phyloP scores from a whole-genome alignment of 176 grass and related monocot genomes.

The Musa schizocarpa region DNA sequence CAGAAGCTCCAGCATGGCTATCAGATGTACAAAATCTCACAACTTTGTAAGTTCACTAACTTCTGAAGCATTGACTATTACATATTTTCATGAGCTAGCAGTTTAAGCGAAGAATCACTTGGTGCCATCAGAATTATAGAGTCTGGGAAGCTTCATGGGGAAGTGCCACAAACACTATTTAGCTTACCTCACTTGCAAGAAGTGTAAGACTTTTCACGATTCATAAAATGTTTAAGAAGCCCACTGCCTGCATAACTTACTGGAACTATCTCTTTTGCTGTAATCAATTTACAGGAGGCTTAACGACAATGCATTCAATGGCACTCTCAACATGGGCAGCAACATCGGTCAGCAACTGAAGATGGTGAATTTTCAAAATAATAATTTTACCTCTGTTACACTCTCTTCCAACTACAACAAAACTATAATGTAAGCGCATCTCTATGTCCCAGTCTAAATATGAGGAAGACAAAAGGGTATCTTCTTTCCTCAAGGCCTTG shows the following conservation, averaged over 20 bases:
- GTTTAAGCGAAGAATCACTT: neutral
- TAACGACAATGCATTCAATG: constrained; percentile 64
- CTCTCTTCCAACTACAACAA: constrained; percentile 41
- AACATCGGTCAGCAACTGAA: constrained; percentile 57
- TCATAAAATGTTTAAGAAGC: no score
- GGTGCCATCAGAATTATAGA: constrained; percentile 45
- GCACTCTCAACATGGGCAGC: constrained; percentile 51
- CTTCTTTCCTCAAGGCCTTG: no score
- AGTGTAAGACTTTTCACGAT: constrained; percentile 52
- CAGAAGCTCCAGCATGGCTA: constrained; percentile 44
- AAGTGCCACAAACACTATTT: constrained; percentile 48
- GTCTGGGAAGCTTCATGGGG: constrained; percentile 56
- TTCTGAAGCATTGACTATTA: no score
- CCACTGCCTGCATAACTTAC: neutral
- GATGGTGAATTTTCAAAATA: constrained; percentile 73
- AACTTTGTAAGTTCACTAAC: constrained; percentile 39
- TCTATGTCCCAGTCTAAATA: no score
- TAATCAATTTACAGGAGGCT: constrained; percentile 39
- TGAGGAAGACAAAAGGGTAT: no score
- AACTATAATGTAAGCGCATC: constrained; percentile 52
- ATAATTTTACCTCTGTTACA: constrained; percentile 28
- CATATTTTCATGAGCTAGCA: neutral
- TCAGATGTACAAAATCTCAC: constrained; percentile 33
- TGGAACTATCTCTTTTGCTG: neutral
- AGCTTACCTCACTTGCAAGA: constrained; percentile 55